phyloP scores from a whole-genome alignment of 257 asterid genomes.

The Ocimum tenuiflorum region DNA sequence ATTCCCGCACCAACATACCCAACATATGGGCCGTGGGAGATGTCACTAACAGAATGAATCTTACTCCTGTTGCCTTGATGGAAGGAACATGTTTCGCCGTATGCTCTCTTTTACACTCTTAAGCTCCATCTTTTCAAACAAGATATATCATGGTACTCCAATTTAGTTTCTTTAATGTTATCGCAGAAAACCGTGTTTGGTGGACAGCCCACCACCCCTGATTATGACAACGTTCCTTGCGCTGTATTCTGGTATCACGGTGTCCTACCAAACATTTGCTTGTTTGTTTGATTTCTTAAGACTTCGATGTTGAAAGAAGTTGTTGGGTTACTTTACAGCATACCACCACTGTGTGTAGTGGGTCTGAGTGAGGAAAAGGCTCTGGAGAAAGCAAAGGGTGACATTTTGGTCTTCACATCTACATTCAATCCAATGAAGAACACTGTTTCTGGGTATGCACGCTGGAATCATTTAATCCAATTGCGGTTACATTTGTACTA shows the following conservation, averaged over 20 bases:
- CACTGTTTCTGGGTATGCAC: conserved; percentile 74
- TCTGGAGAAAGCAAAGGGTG: conserved; percentile 57
- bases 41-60: conserved; percentile 86
- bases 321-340: conserved; percentile 44
- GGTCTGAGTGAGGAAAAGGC: conserved; percentile 86
- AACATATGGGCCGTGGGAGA: conserved; percentile 98
- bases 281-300: neutral
- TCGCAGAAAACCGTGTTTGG: conserved; percentile 91
- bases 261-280: too few relatives aligned
- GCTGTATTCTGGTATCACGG: conserved; percentile 83
- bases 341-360: conserved; percentile 82
- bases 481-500: too few relatives aligned
- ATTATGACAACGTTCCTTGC: conserved; percentile 59
- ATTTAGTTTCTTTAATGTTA: conserved; percentile 7
- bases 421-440: conserved; percentile 89
- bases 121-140: too few relatives aligned
- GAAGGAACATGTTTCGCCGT: conserved; percentile 90
- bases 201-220: conserved; percentile 63
- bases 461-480: neutral
- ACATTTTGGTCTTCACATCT: conserved; percentile 61
- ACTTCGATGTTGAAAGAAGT: neutral
- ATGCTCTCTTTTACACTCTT: conserved; percentile 22
- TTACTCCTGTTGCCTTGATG: conserved; percentile 97
- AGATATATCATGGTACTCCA: neutral
- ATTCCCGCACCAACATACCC: conserved; percentile 71